phyloP scores from a whole-genome alignment of 768 basidiomycete species.

The Podaxis sp. region DNA sequence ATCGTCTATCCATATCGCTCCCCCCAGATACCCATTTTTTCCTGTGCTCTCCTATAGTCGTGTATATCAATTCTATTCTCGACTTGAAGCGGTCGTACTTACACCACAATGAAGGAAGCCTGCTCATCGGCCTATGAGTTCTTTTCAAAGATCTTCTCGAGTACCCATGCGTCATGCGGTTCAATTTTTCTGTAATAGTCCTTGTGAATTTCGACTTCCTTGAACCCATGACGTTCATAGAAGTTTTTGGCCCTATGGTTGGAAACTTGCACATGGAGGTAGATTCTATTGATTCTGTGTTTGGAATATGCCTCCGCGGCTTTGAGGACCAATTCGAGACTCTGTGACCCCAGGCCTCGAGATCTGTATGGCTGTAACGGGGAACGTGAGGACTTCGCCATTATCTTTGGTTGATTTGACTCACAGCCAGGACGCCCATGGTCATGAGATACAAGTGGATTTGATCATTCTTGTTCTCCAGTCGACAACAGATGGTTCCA shows the following conservation, averaged over 20 bases:
- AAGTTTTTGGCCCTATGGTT: conserved; percentile 77
- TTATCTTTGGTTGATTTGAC: conserved; percentile 25
- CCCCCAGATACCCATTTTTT: background rate
- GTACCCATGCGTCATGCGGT: conserved; percentile 84
- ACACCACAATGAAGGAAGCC: background rate
- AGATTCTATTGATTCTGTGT: conserved; percentile 67
- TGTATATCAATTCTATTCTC: conserved; percentile 1
- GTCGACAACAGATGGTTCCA: conserved; percentile 82
- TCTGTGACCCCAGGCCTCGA: conserved; percentile 70
- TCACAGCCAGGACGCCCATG: conserved; percentile 86
- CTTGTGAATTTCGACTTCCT: conserved; percentile 60
- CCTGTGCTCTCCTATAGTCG: background rate
- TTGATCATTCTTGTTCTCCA: conserved; percentile 65
- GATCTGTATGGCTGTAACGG: conserved; percentile 77
- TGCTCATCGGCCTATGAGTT: background rate
- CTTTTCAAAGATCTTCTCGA: conserved; percentile 48
- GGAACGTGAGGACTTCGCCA: conserved; percentile 6
- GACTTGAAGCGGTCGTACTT: background rate
- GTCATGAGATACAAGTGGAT: conserved; percentile 83
- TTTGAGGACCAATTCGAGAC: conserved; percentile 64
- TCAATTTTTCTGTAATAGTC: conserved; percentile 89
- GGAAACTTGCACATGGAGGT: conserved; percentile 85
- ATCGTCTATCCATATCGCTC: background rate
- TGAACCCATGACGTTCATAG: conserved; percentile 84
- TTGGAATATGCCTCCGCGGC: conserved; percentile 60